Conservation (phyloP, 2,329 filamentous ascomycete genomes). For the Fusarium penzigii region DNA sequence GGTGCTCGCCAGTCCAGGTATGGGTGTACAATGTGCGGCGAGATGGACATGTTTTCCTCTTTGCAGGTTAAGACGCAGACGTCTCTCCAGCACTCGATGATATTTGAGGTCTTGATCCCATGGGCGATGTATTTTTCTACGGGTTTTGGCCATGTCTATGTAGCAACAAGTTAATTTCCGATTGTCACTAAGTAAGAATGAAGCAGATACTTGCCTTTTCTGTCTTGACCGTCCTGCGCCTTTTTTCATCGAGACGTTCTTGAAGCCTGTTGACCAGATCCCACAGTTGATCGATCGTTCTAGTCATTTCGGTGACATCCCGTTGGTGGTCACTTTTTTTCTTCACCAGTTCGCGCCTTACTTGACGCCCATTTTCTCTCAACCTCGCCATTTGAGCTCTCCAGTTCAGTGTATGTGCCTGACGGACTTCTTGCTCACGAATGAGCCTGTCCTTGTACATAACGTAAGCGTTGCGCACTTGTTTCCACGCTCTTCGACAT, state of each 20-base stretch:
- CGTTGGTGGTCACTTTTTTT: too few relatives aligned
- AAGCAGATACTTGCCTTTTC: neutral
- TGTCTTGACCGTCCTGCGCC: too few relatives aligned
- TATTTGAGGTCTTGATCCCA: rapidly evolving
- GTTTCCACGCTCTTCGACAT: neutral
- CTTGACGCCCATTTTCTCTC: too few relatives aligned
- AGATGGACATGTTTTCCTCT: constrained; percentile 23
- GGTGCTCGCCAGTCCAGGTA: constrained; percentile 9
- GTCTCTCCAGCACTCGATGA: neutral
- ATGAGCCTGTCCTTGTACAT: neutral
- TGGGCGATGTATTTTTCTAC: neutral
- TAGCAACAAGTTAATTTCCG: neutral
- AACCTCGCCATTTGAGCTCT: neutral
- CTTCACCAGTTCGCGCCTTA: too few relatives aligned
- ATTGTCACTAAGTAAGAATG: neutral
- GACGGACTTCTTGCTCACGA: neutral
- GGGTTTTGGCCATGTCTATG: constrained; percentile 10
- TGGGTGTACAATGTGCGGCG: constrained; percentile 12
- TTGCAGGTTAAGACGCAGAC: constrained; percentile 17
- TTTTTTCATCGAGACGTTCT: too few relatives aligned
- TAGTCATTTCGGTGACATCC: too few relatives aligned
- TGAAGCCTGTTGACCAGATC: too few relatives aligned
- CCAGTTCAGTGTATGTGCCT: neutral
- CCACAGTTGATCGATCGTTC: too few relatives aligned
- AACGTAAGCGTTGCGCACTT: neutral